Base-by-base conservation (phyloP, 352 stramenopile genomes). In the Thraustochytrium sp. region DNA sequence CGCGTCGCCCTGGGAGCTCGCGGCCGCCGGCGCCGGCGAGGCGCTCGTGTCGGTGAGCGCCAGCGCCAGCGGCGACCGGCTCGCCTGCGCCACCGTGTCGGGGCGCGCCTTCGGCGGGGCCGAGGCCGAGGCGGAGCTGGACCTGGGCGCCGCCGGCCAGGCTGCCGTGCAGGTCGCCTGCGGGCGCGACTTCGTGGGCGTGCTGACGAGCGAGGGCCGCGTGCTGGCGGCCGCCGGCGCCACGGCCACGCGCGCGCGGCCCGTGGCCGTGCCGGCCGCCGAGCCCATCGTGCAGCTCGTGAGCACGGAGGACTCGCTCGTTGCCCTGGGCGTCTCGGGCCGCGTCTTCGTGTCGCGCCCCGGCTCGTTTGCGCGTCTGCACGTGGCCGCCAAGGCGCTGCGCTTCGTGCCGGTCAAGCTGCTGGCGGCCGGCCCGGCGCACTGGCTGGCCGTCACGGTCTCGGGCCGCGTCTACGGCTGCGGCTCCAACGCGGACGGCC, bases 391-490 rank as follows among this genome's bases (percentile, higher is more conserved):
- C 16, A 72, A 44, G 40, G 34, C 59, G 9, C 34, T 72, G 26
- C 21, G 31, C 11, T 46, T 34, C 31, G 40, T 72, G 8, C 59
- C 59, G 9, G 40, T 72, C 0, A 13, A 44, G 9, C 16, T 5
- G 16, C 29, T 72, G 16, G 59, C 59, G 11, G 76, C 76, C 44
- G 76, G 76, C 36, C 13, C 31, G 2, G n/a, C 63, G 31, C 76
- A 84, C 48, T 61, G 38, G 26, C 38, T 82, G 23, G 76, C 76
- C 16, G 37, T 84, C 2, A 36, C 76, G 13, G 76, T 62, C 16
- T 54, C 44, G 34, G 76, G 76, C 31, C 42, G 37, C 26, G 76
- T 73, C 16, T 84, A 64, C 46, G 53, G 56, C 9, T 84, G 76
- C 56, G 76, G 76, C 4, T 16, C 13, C 23, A 84, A 84, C 31